Base-by-base conservation (phyloP, 208 protist genomes). In the Acanthamoeba castellanii region DNA sequence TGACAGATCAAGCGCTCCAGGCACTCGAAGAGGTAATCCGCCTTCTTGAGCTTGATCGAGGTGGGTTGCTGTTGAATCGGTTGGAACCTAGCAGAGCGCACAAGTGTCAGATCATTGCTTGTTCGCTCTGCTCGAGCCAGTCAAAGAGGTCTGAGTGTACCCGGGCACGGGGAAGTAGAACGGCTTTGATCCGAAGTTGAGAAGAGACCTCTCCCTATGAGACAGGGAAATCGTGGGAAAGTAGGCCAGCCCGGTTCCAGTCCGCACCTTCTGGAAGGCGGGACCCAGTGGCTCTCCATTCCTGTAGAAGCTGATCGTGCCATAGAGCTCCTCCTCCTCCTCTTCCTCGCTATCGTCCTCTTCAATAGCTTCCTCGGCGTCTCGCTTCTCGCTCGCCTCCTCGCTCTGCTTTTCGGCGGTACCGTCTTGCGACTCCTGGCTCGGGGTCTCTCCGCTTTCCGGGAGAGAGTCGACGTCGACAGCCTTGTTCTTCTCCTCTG, bases 111-210 rank as follows among this genome's bases (percentile, higher is more conserved):
- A 47, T 47, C 45, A 47, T 47, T 47, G 45, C 45, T 47, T 14
- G 45, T 47, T 47, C 8, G 8, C 45, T 47, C 45, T 47, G 8
- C 45, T 47, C 45, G 45, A 13, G 45, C 45, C 45, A 47, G 45
- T 13, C 45, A 47, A 47, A 47, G 45, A 47, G 45, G 45, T 47
- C 45, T 47, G 1, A 11, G 45, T 11, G 74, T 84, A 84, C 74
- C 74, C 74, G 8, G 74, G 18, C 0, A 84, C 45, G 32, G 74
- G 74, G 7, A 84, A 84, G 45, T 84, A 30, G 37, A 96, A 96
- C 18, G 95, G 93, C 50, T 25, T 91, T 25, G 34, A 22, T 9
- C 95, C 95, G 37, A 96, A 96, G 55, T 96, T 96, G 27, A 96
- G 57, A 9, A 55, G n/a, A 57, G 50, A 95, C 37, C 27, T 18